These are phyloP conservation scores for Fagus crenata DNA, from an alignment of 306 rosid genomes.

Conservation along the genomic window DNA sequence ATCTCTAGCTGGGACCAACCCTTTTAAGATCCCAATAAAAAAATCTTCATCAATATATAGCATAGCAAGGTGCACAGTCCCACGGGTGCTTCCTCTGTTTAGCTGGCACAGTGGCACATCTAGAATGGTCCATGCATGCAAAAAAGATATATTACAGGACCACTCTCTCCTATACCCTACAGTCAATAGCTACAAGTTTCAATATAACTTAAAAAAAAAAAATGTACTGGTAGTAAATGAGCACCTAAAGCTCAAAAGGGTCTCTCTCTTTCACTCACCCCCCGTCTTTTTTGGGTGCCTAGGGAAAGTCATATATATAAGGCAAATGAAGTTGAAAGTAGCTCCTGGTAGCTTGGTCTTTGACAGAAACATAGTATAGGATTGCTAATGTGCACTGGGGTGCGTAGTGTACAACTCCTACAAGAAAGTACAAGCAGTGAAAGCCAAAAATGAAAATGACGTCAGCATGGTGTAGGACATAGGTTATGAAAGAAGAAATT, in stretches of 20 bases:
- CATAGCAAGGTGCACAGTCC: neutral
- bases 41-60: neutral
- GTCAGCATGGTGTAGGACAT: slow-evolving; percentile 38
- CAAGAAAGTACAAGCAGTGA: slow-evolving; percentile 15
- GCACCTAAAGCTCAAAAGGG: neutral
- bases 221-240: slow-evolving; percentile 23
- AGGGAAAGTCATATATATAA: neutral
- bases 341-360: neutral
- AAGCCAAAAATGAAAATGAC: slow-evolving; percentile 26
- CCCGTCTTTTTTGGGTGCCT: slow-evolving; percentile 49
- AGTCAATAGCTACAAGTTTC: slow-evolving; percentile 47
- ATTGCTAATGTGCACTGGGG: slow-evolving; percentile 30
- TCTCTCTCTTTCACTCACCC: neutral
- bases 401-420: slow-evolving; percentile 28
- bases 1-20: neutral
- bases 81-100: neutral
- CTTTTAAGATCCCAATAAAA: neutral
- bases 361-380: neutral
- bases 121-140: slow-evolving; percentile 40
- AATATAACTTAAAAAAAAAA: slow-evolving; percentile 25
- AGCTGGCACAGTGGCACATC: neutral
- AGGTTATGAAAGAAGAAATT: slow-evolving; percentile 33
- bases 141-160: slow-evolving; percentile 32
- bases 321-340: too few relatives aligned
- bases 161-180: slow-evolving; percentile 36